Evolutionary conservation across 345 rosid species (phyloP), one percentile per base, ranked within the genome.

Genomic region (Euphorbia lathyris): DNA sequence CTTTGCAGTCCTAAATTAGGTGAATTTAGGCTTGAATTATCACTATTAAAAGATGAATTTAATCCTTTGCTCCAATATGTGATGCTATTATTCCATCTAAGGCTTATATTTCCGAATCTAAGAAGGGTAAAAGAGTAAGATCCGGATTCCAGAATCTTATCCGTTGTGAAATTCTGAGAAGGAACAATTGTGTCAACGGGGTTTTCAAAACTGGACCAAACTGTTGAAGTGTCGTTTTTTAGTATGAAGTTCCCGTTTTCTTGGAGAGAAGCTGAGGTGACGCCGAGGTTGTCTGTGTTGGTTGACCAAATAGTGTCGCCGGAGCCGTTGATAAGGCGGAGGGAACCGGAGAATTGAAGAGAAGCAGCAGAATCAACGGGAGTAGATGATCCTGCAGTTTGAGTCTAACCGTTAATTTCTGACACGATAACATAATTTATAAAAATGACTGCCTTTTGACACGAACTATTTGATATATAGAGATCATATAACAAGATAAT

Each of bases 121-220:
- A 47, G 66, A 43, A 90, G 76, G 0, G 14, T 65, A 71, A 90
- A 88, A 0, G 85, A 81, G 79, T 86, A 86, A 10, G 5, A 1
- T 59, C 87, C 93, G 62, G 85, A 85, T 40, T 30, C 69, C 38
- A 90, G 63, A 64, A 50, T 53, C 36, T 17, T 70, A 27, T 66
- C 66, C 2, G 12, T 22, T 0, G 79, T 68, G 48, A 88, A 81
- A 63, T 72, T 78, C 81, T 90, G 96, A 7, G 77, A 62, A 0
- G 82, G 90, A 16, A 88, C 80, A 48, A 88, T 42, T 0, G 86
- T 77, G 64, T 85, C 79, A 3, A 74, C 74, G 0, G 93, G 90
- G 45, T 82, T n/a, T 1, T 78, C 74, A 63, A 90, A 90, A 17
- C 82, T 77, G 17, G 90, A 88, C 96, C 96, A 90, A 19, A 84